These are phyloP conservation scores for Paraglomus occultum DNA, from an alignment of 192 early-diverging fungal genomes.

Conservation along the genomic window DNA sequence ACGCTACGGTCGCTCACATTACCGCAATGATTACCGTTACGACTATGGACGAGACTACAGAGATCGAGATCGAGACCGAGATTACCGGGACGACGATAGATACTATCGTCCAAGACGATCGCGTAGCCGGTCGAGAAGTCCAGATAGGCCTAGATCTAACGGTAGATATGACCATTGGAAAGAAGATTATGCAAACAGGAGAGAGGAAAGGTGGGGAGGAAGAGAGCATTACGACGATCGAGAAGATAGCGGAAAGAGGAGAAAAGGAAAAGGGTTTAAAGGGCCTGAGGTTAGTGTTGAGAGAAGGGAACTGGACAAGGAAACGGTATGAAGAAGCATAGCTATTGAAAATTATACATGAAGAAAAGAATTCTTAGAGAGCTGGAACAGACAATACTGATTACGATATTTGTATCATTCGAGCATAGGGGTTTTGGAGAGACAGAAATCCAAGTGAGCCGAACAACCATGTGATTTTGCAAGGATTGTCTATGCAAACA, in stretches of 20 bases:
- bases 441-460: conserved; percentile 32
- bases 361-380: neutral
- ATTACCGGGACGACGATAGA: conserved; percentile 20
- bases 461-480: conserved; percentile 41
- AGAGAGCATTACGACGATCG: conserved; percentile 13
- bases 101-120: conserved; percentile 3
- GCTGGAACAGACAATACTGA: neutral
- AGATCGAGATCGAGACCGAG: conserved; percentile 7
- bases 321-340: conserved; percentile 7
- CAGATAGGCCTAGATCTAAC: neutral
- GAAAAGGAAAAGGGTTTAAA: neutral
- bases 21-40: conserved; percentile 18
- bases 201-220: conserved; percentile 7
- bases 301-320: neutral
- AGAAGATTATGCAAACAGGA: conserved; percentile 13
- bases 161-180: conserved; percentile 2
- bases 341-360: neutral
- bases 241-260: neutral
- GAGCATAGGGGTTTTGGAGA: conserved; percentile 11
- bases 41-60: conserved; percentile 24
- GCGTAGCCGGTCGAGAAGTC: conserved; percentile 6
- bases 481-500: conserved; percentile 33
- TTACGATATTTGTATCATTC: neutral
- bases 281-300: neutral
- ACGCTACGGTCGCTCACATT: conserved; percentile 20